Evolutionary conservation across 495 filamentous ascomycete species (phyloP).

Genomic region (Penicillium canescens): DNA sequence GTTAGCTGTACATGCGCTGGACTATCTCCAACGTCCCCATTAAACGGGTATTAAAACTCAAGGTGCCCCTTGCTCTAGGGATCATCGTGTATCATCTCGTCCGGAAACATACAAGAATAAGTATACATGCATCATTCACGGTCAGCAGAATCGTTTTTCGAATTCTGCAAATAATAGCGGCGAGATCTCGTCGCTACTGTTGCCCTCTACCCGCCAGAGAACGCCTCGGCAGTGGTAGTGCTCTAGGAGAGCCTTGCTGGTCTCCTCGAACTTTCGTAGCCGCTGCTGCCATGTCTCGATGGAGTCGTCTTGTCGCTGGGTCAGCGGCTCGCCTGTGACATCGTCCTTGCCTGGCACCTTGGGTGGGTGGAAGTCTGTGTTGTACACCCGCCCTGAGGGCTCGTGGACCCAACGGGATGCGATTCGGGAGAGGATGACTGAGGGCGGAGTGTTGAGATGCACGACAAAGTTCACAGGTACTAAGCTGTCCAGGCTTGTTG

Average conservation of each 20-base stretch:
- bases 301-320: conserved; percentile 80
- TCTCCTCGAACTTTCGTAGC: conserved; percentile 81
- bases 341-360: conserved; percentile 82
- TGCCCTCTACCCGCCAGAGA: conserved; percentile 81
- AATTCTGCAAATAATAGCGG: conserved; percentile 82
- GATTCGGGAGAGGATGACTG: conserved; percentile 86
- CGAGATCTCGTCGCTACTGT: conserved; percentile 90
- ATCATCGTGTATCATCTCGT: no score
- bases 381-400: conserved; percentile 89
- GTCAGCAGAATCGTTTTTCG: conserved; percentile 66
- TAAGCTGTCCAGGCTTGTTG: conserved; percentile 69
- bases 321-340: conserved; percentile 83
- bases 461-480: conserved; percentile 93
- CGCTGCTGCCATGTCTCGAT: conserved; percentile 81
- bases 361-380: conserved; percentile 86
- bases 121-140: conserved; percentile 13
- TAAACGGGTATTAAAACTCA: conserved; percentile 16
- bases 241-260: conserved; percentile 78
- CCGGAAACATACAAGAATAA: conserved; percentile 13
- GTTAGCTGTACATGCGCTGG: conserved; percentile 16
- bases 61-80: background rate
- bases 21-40: background rate
- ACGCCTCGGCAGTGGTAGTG: conserved; percentile 88
- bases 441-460: conserved; percentile 47
- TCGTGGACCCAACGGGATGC: conserved; percentile 91